A percentile compares a stretch with the other conserved stretches of the same genome.
Conservation (phyloP, 192 early-diverging fungal species). For the Coemansia sp. region DNA sequence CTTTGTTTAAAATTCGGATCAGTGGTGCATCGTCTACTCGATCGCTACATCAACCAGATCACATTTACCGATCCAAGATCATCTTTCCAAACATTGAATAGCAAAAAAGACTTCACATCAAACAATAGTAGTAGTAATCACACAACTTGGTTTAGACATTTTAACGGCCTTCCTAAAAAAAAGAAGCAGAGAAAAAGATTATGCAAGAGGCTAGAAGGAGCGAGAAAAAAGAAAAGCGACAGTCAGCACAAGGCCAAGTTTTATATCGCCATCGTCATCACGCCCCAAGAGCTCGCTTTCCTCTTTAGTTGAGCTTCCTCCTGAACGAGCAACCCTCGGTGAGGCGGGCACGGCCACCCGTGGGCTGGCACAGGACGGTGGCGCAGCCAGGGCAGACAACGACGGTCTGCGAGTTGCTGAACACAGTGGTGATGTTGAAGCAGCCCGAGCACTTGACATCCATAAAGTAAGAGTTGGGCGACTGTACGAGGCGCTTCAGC, state of each 20-base stretch:
- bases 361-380: slow-evolving; percentile 98
- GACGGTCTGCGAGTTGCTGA: slow-evolving; percentile 99
- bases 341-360: slow-evolving; percentile 96
- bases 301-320: slow-evolving; percentile 71
- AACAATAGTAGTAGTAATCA: neutral
- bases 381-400: slow-evolving; percentile 95
- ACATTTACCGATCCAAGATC: neutral
- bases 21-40: neutral
- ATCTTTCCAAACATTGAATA: neutral
- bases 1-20: neutral
- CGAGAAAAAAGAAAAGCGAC: neutral
- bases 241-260: neutral
- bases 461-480: slow-evolving; percentile 98
- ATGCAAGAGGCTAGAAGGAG: slow-evolving; percentile 3
- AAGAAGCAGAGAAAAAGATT: slow-evolving; percentile 1
- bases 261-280: neutral
- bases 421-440: slow-evolving; percentile 98
- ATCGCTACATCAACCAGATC: neutral
- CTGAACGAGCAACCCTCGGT: slow-evolving; percentile 92
- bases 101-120: neutral
- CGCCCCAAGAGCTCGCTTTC: slow-evolving; percentile 1
- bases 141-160: slow-evolving; percentile 6
- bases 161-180: neutral
- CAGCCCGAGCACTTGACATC: slow-evolving; percentile 98
- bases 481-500: slow-evolving; percentile 95